phyloP scores from a whole-genome alignment of 148 eudicot species.

The Dianthus caryophyllus region DNA sequence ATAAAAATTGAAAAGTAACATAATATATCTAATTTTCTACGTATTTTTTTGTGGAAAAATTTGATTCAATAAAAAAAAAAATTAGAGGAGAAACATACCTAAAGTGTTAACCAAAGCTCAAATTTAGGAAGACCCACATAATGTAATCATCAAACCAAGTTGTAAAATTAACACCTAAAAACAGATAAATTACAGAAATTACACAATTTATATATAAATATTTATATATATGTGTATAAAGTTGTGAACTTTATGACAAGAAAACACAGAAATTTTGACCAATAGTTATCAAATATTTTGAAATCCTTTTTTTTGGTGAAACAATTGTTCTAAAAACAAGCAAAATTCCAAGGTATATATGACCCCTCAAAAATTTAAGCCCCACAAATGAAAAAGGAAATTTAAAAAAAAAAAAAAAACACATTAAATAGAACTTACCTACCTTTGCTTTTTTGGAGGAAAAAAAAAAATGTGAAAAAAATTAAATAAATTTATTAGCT shows the following conservation, averaged over 20 bases:
- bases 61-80: no score
- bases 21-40: no score
- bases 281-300: neutral
- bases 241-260: neutral
- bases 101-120: slow-evolving; percentile 19
- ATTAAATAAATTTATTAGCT: neutral
- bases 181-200: no score
- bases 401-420: neutral
- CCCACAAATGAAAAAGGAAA: slow-evolving; percentile 30
- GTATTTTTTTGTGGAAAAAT: no score
- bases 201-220: no score
- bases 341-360: slow-evolving; percentile 8
- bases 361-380: slow-evolving; percentile 12
- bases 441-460: slow-evolving; percentile 11
- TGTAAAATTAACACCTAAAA: slow-evolving; percentile 10
- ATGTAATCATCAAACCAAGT: slow-evolving; percentile 28
- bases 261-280: neutral
- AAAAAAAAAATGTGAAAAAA: neutral
- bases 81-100: slow-evolving; percentile 17
- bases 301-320: neutral
- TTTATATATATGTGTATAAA: slow-evolving; percentile 3
- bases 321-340: neutral
- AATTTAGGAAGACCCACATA: slow-evolving; percentile 30
- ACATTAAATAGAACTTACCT: slow-evolving; percentile 1
- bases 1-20: no score